Conservation (phyloP, 352 stramenopile species). For the Aphanomyces euteiches region DNA sequence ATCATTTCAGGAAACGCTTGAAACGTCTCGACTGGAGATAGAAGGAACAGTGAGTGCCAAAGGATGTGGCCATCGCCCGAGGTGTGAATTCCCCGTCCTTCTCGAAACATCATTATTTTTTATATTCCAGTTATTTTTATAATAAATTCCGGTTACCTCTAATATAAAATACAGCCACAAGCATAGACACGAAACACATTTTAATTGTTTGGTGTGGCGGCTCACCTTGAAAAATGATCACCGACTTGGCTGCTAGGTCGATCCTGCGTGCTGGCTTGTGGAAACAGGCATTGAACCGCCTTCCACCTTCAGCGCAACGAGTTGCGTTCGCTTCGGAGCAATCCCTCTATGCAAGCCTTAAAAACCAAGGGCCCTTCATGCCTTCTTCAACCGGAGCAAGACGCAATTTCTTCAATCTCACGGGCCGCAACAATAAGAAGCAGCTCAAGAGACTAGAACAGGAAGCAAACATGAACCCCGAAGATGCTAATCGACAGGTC, state of each 20-base stretch:
- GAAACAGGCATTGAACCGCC: slow-evolving; percentile 23
- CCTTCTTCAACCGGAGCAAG: slow-evolving; percentile 32
- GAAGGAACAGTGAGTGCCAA: no score
- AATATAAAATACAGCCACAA: not conserved
- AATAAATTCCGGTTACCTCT: slow-evolving; percentile 2
- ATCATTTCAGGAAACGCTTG: not conserved
- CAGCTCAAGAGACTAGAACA: slow-evolving; percentile 82
- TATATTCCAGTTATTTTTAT: not conserved
- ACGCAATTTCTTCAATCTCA: slow-evolving; percentile 79
- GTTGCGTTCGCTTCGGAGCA: slow-evolving; percentile 2
- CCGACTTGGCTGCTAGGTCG: slow-evolving; percentile 20
- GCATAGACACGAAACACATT: not conserved
- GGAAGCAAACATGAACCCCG: slow-evolving; percentile 66
- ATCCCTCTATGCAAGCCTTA: slow-evolving; percentile 7
- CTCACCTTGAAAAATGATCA: not conserved
- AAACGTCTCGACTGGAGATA: no score
- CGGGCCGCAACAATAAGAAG: slow-evolving; percentile 66
- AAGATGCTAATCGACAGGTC: slow-evolving; percentile 71
- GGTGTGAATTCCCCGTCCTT: not conserved
- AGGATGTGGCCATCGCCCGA: no score
- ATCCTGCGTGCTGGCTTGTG: slow-evolving; percentile 21
- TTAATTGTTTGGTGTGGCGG: slow-evolving; percentile 13
- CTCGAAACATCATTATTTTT: not conserved
- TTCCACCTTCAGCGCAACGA: slow-evolving; percentile 9
- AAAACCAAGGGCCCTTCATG: not conserved